phyloP scores from a whole-genome alignment of 352 stramenopile species.

The Elongisporangium prolatum region DNA sequence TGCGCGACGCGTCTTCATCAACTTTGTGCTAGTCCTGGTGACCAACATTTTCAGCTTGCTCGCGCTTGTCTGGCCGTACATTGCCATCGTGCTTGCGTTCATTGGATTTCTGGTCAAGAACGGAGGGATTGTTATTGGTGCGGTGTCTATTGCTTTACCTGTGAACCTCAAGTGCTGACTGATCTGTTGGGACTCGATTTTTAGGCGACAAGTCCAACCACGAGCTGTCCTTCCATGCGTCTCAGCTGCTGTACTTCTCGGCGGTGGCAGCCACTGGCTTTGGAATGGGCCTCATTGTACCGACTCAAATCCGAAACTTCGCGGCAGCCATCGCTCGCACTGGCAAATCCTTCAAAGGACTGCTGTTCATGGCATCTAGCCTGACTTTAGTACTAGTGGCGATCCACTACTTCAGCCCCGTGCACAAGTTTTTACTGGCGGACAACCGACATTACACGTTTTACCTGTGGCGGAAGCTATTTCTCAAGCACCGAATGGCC shows the following conservation, averaged over 20 bases:
- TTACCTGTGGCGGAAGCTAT: slow-evolving; percentile 89
- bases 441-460: slow-evolving; percentile 93
- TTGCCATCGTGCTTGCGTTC: slow-evolving; percentile 52
- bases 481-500: slow-evolving; percentile 58
- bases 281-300: slow-evolving; percentile 35
- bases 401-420: slow-evolving; percentile 65
- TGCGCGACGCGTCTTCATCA: slow-evolving; percentile 36
- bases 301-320: slow-evolving; percentile 30
- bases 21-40: slow-evolving; percentile 50
- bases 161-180: background rate
- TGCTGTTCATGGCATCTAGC: slow-evolving; percentile 24
- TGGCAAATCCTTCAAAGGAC: slow-evolving; percentile 20
- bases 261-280: slow-evolving; percentile 60
- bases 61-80: slow-evolving; percentile 64
- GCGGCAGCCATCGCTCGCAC: slow-evolving; percentile 27
- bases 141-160: slow-evolving; percentile 3
- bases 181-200: background rate
- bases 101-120: slow-evolving; percentile 64
- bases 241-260: slow-evolving; percentile 77
- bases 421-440: slow-evolving; percentile 89
- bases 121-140: slow-evolving; percentile 78
- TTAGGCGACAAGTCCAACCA: slow-evolving; percentile 84
- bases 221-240: slow-evolving; percentile 63
- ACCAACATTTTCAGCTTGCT: slow-evolving; percentile 54
- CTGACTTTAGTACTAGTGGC: slow-evolving; percentile 19